Conservation (phyloP, 257 asterid species). For the Solanum lycopersicoides region DNA sequence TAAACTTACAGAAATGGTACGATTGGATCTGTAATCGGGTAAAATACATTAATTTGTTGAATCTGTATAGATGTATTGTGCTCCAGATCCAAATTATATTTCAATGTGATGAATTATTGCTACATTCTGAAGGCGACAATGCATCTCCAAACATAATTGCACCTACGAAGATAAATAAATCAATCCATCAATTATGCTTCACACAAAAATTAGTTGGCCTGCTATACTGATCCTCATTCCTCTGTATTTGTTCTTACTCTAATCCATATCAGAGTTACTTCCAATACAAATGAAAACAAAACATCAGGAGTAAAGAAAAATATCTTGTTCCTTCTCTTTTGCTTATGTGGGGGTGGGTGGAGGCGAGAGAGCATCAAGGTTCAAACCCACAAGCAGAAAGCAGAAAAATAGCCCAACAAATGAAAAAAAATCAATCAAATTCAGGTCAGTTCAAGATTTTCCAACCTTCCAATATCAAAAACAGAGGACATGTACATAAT, state of each 20-base stretch:
- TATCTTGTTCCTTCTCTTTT: neutral
- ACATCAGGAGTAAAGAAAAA: neutral
- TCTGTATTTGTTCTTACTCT: neutral
- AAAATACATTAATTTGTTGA: neutral
- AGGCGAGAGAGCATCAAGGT: neutral
- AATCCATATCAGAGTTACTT: neutral
- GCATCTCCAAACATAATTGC: conserved; percentile 95
- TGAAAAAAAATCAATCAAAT: neutral
- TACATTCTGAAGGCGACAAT: conserved; percentile 73
- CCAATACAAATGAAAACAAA: neutral
- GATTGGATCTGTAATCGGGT: neutral
- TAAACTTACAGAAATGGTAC: neutral
- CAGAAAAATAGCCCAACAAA: neutral
- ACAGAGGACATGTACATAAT: neutral
- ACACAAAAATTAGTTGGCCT: neutral
- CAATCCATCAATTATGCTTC: neutral
- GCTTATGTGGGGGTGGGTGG: neutral
- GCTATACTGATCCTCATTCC: neutral
- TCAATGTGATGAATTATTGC: neutral
- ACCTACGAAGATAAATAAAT: conserved; percentile 23
- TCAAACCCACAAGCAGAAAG: neutral
- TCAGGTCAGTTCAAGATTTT: neutral
- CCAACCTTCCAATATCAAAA: neutral
- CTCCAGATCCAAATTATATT: neutral
- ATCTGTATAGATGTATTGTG: neutral